These are phyloP conservation scores for Tuber umbilicatum DNA, from an alignment of 495 filamentous ascomycete genomes.

Conservation along the genomic window DNA sequence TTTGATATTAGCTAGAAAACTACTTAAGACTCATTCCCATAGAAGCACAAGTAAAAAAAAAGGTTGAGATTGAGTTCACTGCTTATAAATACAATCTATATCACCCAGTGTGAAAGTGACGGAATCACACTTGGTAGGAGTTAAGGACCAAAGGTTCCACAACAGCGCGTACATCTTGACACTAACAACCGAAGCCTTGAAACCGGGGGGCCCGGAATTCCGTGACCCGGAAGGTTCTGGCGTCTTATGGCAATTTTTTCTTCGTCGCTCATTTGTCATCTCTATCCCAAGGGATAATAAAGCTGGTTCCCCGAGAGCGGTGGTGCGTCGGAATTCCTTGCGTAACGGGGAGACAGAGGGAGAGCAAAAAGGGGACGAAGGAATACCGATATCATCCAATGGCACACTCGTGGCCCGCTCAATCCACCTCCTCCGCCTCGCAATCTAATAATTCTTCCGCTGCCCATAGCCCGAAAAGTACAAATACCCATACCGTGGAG, in stretches of 20 bases:
- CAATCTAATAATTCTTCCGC: not conserved
- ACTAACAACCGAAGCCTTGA: not conserved
- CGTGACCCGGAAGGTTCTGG: not conserved
- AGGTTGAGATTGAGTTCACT: too few relatives aligned
- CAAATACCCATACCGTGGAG: not conserved
- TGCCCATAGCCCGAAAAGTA: not conserved
- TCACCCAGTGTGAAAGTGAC: too few relatives aligned
- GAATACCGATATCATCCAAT: not conserved
- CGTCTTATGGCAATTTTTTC: not conserved
- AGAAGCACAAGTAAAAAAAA: too few relatives aligned
- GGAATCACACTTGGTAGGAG: too few relatives aligned
- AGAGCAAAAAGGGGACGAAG: not conserved
- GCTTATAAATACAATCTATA: too few relatives aligned
- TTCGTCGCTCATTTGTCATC: slow-evolving; percentile 2
- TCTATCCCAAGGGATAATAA: not conserved
- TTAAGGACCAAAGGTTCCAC: not conserved
- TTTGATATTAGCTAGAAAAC: too few relatives aligned
- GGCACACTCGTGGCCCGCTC: not conserved
- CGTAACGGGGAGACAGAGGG: not conserved
- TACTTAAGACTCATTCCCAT: too few relatives aligned
- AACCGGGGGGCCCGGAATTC: not conserved
- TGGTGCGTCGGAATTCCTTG: slow-evolving; percentile 2
- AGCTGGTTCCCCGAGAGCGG: not conserved
- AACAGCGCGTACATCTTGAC: not conserved
- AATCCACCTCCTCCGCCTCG: not conserved